Conservation (phyloP, 73 alveolate species). For the Loxodes magnus region DNA sequence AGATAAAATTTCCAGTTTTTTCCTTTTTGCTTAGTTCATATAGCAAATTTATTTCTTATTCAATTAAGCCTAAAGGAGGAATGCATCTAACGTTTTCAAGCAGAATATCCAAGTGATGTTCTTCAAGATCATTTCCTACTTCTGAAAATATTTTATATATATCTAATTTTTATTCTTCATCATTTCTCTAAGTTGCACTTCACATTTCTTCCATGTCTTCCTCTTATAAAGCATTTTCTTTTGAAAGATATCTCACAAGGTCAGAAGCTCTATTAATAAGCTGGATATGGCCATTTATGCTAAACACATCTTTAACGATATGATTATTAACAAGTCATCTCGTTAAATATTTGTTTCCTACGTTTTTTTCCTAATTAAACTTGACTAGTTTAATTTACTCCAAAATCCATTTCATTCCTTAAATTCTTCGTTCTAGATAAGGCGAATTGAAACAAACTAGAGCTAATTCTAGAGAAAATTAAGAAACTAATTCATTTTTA, state of each 20-base stretch:
- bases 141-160: constrained; percentile 52
- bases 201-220: constrained; percentile 56
- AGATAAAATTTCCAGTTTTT: constrained; percentile 10
- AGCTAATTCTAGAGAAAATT: constrained; percentile 47
- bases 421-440: constrained; percentile 61
- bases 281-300: constrained; percentile 42
- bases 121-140: constrained; percentile 19
- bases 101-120: constrained; percentile 23
- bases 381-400: constrained; percentile 35
- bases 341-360: constrained; percentile 10
- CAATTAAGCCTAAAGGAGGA: constrained; percentile 27
- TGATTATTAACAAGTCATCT: constrained; percentile 42
- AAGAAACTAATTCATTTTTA: constrained; percentile 30
- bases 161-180: constrained; percentile 47
- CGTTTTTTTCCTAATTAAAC: constrained; percentile 13
- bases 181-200: constrained; percentile 45
- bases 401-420: constrained; percentile 59
- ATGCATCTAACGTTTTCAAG: constrained; percentile 21
- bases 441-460: constrained; percentile 45
- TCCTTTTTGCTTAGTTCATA: constrained; percentile 35
- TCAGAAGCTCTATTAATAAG: constrained; percentile 62
- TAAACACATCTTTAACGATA: constrained; percentile 47
- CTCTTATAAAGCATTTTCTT: constrained; percentile 29
- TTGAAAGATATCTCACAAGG: constrained; percentile 42
- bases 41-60: constrained; percentile 42